Evolutionary conservation across 495 filamentous ascomycete species (phyloP), one percentile per base, ranked within the genome.

Genomic region (Penicillium egyptiacum): DNA sequence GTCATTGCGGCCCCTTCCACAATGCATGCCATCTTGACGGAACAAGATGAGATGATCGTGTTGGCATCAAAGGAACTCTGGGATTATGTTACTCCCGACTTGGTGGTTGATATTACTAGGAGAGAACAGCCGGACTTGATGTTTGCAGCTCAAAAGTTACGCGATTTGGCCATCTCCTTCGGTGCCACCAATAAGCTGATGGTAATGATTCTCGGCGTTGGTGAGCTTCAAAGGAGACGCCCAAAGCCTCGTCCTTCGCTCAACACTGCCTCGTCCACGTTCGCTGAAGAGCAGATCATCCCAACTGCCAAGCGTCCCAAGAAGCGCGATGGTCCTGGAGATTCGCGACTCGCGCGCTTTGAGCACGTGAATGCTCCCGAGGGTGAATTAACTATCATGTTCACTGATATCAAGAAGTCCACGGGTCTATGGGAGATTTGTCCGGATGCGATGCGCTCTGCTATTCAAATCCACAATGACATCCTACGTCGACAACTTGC

Each of bases 331-430:
- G 80, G 81, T 66, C 81, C 88, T 65, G 79, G 82, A 46, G 92
- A 97, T 68, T 96, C 91, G 35, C 86, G 86, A 37, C 78, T 96
- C 26, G 84, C 85, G 41, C 84, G 95, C 23, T 88, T 98, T 43
- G 90, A 95, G 56, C 91, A 94, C 69, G 90, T 98, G 30, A 89
- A 91, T 61, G 90, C 94, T 23, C 94, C 94, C 1, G 88, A 83
- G 4, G 93, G 94, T 16, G 88, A 96, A 56, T 81, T 97, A 58
- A 88, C 90, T 40, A 90, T 99, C 64, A 90, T 96, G 42, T 99
- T 99, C 70, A 99, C 94, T 0, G 94, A 99, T 77, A 99, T 99
- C 81, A 99, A 99, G 73, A 96, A 92, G 71, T 97, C 93, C 2
- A 99, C 94, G 2, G 81, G 90, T 37, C 76, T 99, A n/a, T 99